Conservation (phyloP, 2,329 filamentous ascomycete genomes). For the Cladobotryum protrusum region DNA sequence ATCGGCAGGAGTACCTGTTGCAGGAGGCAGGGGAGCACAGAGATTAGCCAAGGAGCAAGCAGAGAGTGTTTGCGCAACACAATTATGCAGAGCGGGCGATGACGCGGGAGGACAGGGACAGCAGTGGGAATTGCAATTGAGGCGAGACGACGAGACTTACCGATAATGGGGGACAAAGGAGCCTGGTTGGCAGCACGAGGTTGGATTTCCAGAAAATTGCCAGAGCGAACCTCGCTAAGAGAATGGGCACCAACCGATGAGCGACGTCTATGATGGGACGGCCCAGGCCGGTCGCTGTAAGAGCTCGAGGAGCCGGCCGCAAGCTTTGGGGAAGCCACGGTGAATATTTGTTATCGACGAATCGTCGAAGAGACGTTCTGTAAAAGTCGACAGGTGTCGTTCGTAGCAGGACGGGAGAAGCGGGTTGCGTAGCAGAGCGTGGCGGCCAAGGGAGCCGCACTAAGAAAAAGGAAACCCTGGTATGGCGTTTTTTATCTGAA, state of each 20-base stretch:
- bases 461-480: not conserved
- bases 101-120: constrained; percentile 3
- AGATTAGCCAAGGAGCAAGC: constrained; percentile 20
- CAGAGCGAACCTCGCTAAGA: constrained; percentile 26
- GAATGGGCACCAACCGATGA: constrained; percentile 36
- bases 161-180: constrained; percentile 48
- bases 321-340: constrained; percentile 46
- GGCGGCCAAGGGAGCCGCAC: constrained; percentile 10
- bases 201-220: constrained; percentile 26
- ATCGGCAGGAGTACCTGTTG: constrained; percentile 47
- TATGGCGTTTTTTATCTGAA: not conserved
- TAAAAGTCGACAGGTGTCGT: constrained; percentile 12
- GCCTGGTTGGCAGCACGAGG: constrained; percentile 23
- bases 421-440: constrained; percentile 6
- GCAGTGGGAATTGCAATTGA: not conserved
- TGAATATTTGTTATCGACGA: constrained; percentile 23
- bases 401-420: constrained; percentile 1
- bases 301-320: constrained; percentile 49
- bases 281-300: constrained; percentile 42
- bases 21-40: constrained; percentile 15
- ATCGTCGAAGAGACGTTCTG: constrained; percentile 7
- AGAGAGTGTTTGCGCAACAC: constrained; percentile 13
- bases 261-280: constrained; percentile 45
- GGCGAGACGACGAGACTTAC: constrained; percentile 34
- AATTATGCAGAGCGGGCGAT: constrained; percentile 8